These are phyloP conservation scores for Penicillium sp. DNA, from an alignment of 2,329 filamentous ascomycete species.

Conservation along the genomic window DNA sequence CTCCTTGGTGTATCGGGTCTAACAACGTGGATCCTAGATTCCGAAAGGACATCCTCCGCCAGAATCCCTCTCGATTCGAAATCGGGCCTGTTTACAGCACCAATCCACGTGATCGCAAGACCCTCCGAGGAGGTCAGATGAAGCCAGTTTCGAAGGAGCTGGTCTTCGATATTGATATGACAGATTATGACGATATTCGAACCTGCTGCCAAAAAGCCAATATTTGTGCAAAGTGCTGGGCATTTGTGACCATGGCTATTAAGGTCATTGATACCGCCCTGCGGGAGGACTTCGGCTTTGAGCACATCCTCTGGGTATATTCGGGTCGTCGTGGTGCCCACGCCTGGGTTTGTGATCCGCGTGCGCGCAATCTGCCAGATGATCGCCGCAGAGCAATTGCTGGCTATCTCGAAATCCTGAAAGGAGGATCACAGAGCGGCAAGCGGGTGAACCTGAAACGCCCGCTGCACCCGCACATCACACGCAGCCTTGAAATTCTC, in stretches of 20 bases:
- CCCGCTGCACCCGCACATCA: conserved; percentile 84
- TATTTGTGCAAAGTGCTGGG: conserved; percentile 93
- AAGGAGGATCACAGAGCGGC: conserved; percentile 77
- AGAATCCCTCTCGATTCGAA: conserved; percentile 92
- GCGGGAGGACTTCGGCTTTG: conserved; percentile 92
- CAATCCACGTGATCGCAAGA: conserved; percentile 91
- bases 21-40: conserved; percentile 54
- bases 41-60: conserved; percentile 82
- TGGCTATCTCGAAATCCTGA: conserved; percentile 85
- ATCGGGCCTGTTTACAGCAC: conserved; percentile 96
- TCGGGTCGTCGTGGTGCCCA: conserved; percentile 94
- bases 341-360: conserved; percentile 95
- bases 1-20: background rate
- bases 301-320: conserved; percentile 97
- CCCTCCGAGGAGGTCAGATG: conserved; percentile 73
- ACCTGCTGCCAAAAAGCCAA: conserved; percentile 92
- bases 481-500: conserved; percentile 79
- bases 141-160: conserved; percentile 87
- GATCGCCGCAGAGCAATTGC: conserved; percentile 79
- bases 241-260: conserved; percentile 96
- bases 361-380: conserved; percentile 80
- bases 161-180: conserved; percentile 99
- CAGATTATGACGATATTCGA: conserved; percentile 94
- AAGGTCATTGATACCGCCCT: conserved; percentile 85
- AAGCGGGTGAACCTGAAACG: conserved; percentile 82